Conservation (phyloP, 129 eudicot species). For the Lactuca saligna region DNA sequence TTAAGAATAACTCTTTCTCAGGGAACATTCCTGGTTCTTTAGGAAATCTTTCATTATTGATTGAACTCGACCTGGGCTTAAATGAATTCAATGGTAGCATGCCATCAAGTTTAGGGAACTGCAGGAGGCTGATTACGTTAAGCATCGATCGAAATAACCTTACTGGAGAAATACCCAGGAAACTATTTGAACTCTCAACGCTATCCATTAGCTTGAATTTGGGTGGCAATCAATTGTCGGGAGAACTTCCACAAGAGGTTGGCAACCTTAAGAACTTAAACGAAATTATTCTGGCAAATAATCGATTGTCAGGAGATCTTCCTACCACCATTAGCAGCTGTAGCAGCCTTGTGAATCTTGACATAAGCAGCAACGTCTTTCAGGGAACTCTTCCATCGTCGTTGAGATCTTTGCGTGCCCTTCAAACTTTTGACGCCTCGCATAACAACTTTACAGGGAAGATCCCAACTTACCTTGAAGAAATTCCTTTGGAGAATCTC, state of each 20-base stretch:
- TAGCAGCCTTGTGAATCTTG: constrained; percentile 16
- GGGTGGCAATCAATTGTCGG: constrained; percentile 17
- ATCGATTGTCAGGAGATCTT: constrained; percentile 27
- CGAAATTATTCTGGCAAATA: constrained; percentile 13
- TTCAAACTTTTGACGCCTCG: constrained; percentile 29
- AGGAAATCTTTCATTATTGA: constrained; percentile 23
- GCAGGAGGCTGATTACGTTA: constrained; percentile 19
- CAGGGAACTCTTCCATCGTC: constrained; percentile 28
- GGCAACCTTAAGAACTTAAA: constrained; percentile 28
- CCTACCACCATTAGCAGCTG: constrained; percentile 26
- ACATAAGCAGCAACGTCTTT: constrained; percentile 23
- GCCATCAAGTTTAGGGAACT: constrained; percentile 26
- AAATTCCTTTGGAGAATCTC: constrained; percentile 13
- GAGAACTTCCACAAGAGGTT: constrained; percentile 22
- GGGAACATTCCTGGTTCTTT: constrained; percentile 24
- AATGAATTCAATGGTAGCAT: constrained; percentile 15
- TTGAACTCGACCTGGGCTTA: background rate
- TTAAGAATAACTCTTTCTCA: constrained; percentile 9
- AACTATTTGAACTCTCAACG: constrained; percentile 10
- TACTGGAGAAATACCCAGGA: constrained; percentile 27
- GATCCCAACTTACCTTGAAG: constrained; percentile 21
- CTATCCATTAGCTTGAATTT: constrained; percentile 25
- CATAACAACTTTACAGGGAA: constrained; percentile 35
- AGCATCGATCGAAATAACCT: constrained; percentile 24
- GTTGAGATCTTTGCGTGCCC: constrained; percentile 17